phyloP scores from a whole-genome alignment of 352 stramenopile species.

The Pythium utonaiense region DNA sequence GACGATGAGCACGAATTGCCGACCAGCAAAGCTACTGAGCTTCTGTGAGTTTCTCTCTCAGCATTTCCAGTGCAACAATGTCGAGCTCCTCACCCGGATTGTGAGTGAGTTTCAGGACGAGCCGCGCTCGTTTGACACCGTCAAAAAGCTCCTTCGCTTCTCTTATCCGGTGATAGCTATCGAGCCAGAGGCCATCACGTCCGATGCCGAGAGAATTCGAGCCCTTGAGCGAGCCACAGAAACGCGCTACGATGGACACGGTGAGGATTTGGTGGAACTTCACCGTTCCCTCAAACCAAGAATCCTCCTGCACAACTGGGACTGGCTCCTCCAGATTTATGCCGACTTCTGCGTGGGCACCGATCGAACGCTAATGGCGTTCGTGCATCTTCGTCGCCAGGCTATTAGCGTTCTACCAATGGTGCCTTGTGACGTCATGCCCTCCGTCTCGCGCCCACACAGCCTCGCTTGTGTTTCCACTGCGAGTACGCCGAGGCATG shows the following conservation, averaged over 20 bases:
- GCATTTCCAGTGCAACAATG: background rate
- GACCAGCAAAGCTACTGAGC: background rate
- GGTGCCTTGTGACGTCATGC: background rate
- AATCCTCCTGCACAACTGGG: conserved; percentile 4
- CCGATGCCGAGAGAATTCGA: background rate
- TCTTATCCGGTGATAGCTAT: conserved; percentile 6
- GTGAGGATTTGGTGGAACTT: background rate
- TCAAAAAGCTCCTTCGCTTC: background rate
- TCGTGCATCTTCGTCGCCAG: background rate
- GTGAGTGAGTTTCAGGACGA: conserved; percentile 3
- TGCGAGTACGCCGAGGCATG: too few relatives aligned
- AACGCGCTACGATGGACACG: background rate
- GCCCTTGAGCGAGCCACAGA: background rate
- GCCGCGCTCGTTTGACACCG: conserved; percentile 5
- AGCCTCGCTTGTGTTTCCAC: too few relatives aligned
- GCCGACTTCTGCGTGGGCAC: background rate
- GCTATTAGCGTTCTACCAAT: background rate
- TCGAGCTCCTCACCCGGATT: conserved; percentile 7
- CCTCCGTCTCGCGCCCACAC: too few relatives aligned
- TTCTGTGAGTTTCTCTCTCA: conserved; percentile 10
- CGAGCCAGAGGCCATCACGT: background rate
- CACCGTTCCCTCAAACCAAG: background rate
- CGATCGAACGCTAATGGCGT: background rate
- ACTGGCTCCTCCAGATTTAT: conserved; percentile 8
- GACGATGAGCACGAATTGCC: background rate